These are phyloP conservation scores for Tanacetum coccineum DNA, from an alignment of 129 eudicot species.

Conservation along the genomic window DNA sequence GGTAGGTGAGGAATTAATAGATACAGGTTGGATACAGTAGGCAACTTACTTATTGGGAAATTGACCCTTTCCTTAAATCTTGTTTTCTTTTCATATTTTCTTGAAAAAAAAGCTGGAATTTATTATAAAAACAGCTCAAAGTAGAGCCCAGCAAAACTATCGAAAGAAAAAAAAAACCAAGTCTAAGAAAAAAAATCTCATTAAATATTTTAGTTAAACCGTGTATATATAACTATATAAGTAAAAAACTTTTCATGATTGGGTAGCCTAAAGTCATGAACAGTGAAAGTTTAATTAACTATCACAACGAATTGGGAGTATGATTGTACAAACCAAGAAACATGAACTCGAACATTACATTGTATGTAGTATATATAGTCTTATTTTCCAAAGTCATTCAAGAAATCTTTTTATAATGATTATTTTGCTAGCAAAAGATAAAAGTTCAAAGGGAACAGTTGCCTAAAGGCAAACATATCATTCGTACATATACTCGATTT, in stretches of 20 bases:
- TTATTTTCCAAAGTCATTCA: conserved; percentile 5
- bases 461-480: conserved; percentile 14
- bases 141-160: too few species aligned
- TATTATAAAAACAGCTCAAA: too few species aligned
- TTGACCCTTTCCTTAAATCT: neutral
- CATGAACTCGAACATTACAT: too few species aligned
- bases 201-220: too few species aligned
- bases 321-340: too few species aligned
- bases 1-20: conserved; percentile 4
- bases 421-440: conserved; percentile 11
- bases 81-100: neutral
- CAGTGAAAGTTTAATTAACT: too few species aligned
- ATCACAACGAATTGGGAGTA: too few species aligned
- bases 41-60: conserved; percentile 9
- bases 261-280: too few species aligned
- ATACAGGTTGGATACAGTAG: conserved; percentile 18
- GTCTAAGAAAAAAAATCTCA: too few species aligned
- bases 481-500: conserved; percentile 14
- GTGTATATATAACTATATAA: too few species aligned
- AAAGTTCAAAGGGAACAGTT: conserved; percentile 33
- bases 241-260: too few species aligned
- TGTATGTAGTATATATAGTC: neutral
- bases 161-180: too few species aligned
- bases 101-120: neutral
- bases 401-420: conserved; percentile 4